A percentile compares a stretch with the other conserved stretches of the same genome.
Conservation (phyloP, 768 basidiomycete genomes). For the Mycena indigotica region DNA sequence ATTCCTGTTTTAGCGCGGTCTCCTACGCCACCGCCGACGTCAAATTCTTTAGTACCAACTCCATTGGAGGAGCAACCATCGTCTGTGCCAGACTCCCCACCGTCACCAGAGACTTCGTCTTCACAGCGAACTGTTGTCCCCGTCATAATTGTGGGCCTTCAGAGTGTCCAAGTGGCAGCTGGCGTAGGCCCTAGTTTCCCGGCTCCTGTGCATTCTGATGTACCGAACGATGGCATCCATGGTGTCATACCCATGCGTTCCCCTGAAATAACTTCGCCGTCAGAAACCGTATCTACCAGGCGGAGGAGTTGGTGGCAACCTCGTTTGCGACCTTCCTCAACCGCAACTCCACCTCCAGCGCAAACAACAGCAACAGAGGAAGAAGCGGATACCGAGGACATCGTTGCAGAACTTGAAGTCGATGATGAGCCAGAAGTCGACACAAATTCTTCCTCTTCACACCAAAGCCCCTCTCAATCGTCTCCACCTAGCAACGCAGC, state of each 20-base stretch:
- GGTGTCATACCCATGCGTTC: neutral
- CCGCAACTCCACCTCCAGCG: neutral
- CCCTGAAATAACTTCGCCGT: neutral
- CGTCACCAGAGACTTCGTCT: conserved; percentile 6
- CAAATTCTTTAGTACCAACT: neutral
- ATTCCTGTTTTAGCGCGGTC: conserved; percentile 39
- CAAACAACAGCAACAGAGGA: neutral
- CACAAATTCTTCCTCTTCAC: neutral
- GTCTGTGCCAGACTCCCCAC: conserved; percentile 14
- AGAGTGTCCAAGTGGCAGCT: conserved; percentile 49
- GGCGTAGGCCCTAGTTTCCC: conserved; percentile 24
- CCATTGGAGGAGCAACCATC: neutral
- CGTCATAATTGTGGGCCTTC: conserved; percentile 82
- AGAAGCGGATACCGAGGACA: neutral
- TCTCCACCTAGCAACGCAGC: conserved; percentile 10
- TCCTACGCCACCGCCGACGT: neutral
- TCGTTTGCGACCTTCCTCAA: neutral
- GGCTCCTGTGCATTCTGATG: conserved; percentile 5
- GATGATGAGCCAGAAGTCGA: neutral
- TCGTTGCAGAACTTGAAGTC: neutral
- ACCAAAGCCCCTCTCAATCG: neutral
- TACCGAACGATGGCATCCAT: neutral
- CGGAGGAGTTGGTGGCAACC: neutral
- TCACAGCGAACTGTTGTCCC: conserved; percentile 62
- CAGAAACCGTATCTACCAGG: neutral